Base-by-base conservation (phyloP, 1,139 yeast species). In the Yamadazyma kanchanaburiensis region DNA sequence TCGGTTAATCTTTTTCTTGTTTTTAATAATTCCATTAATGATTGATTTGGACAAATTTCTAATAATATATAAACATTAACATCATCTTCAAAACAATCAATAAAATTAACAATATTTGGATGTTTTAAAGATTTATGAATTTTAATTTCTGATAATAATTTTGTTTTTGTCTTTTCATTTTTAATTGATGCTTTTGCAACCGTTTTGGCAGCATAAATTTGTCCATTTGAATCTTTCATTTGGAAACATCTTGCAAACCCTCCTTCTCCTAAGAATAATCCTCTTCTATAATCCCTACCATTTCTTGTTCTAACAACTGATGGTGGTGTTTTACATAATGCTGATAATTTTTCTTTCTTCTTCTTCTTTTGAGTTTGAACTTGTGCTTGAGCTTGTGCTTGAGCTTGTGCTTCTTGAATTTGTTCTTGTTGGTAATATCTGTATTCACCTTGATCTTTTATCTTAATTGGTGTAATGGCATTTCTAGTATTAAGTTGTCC, bases 201-300 rank as follows among this genome's bases (percentile, higher is more conserved):
- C 0, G 98, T 94, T 53, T 94, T 94, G 21, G 99, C 99, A 17
- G 98, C 99, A 60, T 72, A 91, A 3, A 87, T 74, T 51, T 80
- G 77, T 22, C 97, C 97, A 39, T 75, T 69, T 39, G 89, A 82
- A 55, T 87, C 95, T 53, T 84, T 86, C 71, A 94, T 94, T 58
- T 91, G 96, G 63, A 94, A 94, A 56, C 98, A 94, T 53, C 98
- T 79, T 12, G 98, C 99, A 67, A 94, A 94, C 0, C 99, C 99
- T 36, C 99, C 99, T 64, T 88, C 98, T 19, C 99, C 99, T 22
- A 94, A 67, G 46, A 89, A 88, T 37, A 72, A 73, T 3, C 97
- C 97, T 53, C 98, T 77, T 48, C 86, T 86, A 58, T 86, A 91
- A 48, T 88, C 94, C 51, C 86, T 74, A 32, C 96, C 95, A 41